Conservation (phyloP, 495 filamentous ascomycete genomes). For the Cercophora sp. region DNA sequence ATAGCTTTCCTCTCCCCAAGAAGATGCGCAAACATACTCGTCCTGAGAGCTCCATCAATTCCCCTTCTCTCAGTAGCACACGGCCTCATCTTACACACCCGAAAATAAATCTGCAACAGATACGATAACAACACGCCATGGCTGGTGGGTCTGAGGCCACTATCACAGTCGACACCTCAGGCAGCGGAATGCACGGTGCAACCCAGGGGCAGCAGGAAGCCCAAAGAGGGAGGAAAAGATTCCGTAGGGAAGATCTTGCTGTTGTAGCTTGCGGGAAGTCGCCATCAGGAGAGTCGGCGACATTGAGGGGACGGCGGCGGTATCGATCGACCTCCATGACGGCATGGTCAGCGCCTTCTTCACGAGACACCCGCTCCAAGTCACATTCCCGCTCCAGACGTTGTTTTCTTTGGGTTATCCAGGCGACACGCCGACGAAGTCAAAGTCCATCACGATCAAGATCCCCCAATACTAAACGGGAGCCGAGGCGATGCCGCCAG, state of each 20-base stretch:
- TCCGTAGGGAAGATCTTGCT: constrained; percentile 26
- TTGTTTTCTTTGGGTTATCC: constrained; percentile 26
- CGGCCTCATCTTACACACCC: no score
- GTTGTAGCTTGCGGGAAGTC: constrained; percentile 15
- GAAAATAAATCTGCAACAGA: no score
- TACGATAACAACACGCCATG: background rate
- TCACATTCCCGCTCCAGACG: constrained; percentile 30
- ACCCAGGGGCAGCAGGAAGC: constrained; percentile 29
- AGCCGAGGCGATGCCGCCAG: constrained; percentile 29
- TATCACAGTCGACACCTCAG: no score
- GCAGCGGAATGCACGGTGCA: no score
- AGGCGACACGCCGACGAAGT: constrained; percentile 29
- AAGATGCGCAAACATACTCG: no score
- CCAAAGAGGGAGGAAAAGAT: constrained; percentile 34
- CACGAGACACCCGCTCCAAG: constrained; percentile 21
- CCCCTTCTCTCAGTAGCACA: no score
- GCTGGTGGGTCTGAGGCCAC: background rate
- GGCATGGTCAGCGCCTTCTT: constrained; percentile 14
- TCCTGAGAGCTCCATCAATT: no score
- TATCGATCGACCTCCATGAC: constrained; percentile 34
- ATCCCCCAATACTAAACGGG: constrained; percentile 20
- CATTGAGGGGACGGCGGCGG: constrained; percentile 36
- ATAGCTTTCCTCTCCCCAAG: no score
- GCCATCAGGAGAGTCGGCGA: constrained; percentile 36
- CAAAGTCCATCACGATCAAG: constrained; percentile 36